Base-by-base conservation (phyloP, 2,329 filamentous ascomycete genomes). In the Arthrinium puccinioides region DNA sequence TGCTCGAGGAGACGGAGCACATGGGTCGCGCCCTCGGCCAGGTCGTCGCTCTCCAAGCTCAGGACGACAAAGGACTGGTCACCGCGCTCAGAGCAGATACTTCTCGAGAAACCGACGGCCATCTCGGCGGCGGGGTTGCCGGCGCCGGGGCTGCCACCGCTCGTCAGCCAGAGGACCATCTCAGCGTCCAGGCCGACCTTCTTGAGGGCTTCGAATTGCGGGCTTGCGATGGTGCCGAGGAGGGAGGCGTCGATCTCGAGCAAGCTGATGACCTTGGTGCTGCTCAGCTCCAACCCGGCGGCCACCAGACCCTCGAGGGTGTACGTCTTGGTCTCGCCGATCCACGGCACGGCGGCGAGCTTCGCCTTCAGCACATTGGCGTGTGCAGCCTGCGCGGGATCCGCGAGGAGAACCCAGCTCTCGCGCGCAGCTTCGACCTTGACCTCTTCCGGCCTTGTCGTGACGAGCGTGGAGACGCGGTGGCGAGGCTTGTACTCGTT, bases 21-120 rank as follows among this genome's bases (percentile, higher is more conserved):
- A n/a, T 35, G 32, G 21, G 9, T n/a, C 32, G 23, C 32, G 4
- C 16, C 16, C 14, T 24, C 32, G 5, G 32, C 23, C 23, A 11
- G 32, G 19, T 18, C 23, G 2, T 5, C 15, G 16, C 13, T 25
- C 23, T 20, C 32, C 21, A 35, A 13, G 23, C 32, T 35, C 32
- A 35, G 32, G 23, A 13, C 26, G 14, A 35, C 15, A 13, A 35
- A 35, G 32, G 21, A 18, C 15, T 35, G 32, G 23, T 35, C 32
- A 14, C 32, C 32, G 2, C 32, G 47, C 33, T 57, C 53, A 10
- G 46, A 51, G 10, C 53, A 47, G 21, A 51, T 38, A 16, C 43
- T 44, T n/a, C 54, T 47, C 20, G 50, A 39, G 9, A 56, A 38
- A 13, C 54, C 54, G 2, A 44, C 21, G 15, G 47, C 44, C 45